A percentile compares a stretch with the other conserved stretches of the same genome.
Evolutionary conservation across 192 early-diverging fungal genomes (phyloP).

Genomic region (Phlyctochytrium planicorne): DNA sequence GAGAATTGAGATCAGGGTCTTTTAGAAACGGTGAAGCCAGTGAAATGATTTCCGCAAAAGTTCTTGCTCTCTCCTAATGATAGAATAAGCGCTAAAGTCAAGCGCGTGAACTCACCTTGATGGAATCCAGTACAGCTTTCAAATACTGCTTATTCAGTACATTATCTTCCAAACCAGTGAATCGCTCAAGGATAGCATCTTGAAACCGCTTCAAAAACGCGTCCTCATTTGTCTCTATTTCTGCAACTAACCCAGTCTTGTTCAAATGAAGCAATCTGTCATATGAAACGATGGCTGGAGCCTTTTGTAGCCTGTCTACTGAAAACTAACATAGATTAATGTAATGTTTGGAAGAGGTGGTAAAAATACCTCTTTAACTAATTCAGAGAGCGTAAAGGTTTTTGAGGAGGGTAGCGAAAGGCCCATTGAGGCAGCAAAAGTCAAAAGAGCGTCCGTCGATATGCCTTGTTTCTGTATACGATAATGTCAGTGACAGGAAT

Average conservation of each 20-base stretch:
- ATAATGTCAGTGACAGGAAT: conserved; percentile 9
- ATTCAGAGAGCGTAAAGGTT: conserved; percentile 67
- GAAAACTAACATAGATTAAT: conserved; percentile 45
- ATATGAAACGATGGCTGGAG: conserved; percentile 59
- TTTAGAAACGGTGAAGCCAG: neutral
- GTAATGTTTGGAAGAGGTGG: neutral
- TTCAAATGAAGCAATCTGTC: conserved; percentile 49
- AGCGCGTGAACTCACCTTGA: neutral
- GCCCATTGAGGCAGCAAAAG: conserved; percentile 84
- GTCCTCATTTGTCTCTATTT: too few species aligned
- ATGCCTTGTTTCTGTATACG: conserved; percentile 65
- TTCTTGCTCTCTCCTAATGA: conserved; percentile 2
- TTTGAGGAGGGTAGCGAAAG: conserved; percentile 63
- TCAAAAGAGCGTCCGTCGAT: conserved; percentile 79
- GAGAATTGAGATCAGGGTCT: neutral
- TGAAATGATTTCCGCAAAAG: neutral
- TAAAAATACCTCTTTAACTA: conserved; percentile 55
- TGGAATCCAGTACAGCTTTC: neutral
- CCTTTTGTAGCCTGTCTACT: conserved; percentile 57
- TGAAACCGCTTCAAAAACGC: too few species aligned
- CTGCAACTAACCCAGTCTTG: too few species aligned
- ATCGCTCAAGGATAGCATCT: too few species aligned
- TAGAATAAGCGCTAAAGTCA: neutral
- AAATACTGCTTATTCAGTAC: conserved; percentile 76
- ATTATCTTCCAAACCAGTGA: too few species aligned